Base-by-base conservation (phyloP, 148 eudicot genomes). In the Silene uniflora region DNA sequence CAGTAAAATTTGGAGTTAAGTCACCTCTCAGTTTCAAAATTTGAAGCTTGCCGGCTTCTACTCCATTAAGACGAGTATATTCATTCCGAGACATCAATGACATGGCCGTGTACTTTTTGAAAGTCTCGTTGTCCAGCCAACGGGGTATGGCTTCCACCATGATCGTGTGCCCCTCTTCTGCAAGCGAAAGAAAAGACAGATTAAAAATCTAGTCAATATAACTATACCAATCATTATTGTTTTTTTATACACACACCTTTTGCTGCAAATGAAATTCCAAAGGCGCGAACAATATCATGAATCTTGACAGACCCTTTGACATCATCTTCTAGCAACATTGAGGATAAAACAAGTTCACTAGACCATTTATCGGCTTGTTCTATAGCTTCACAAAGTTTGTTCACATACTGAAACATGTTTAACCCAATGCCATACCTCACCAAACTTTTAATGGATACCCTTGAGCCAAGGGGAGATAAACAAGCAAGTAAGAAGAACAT, bases 351-450 rank as follows among this genome's bases (percentile, higher is more conserved):
- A 35, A 77, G 74, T 11, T 69, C 61, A 8, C 27, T 18, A 5
- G 21, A 46, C 79, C 74, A 76, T 32, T 47, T 76, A 6, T 56
- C 21, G 10, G 79, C 79, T 61, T 42, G 69, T 8, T 60, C 64
- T 4, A 67, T 59, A 22, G 67, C 79, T 68, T 76, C 46, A 23
- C 9, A 35, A 39, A 76, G 73, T 29, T 22, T 55, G 32, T 76
- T 60, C 22, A 76, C 73, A 35, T 42, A 6, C 14, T 76, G 58
- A 39, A 76, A 39, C 71, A 69, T 21, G 13, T 67, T 65, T 44
- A 76, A 42, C 56, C 79, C 79, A 24, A 76, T 76, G 58, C 67
- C 79, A 59, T 56, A 76, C n/a, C 79, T 59, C 79, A 76, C 29
- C 67, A 68, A 27, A 21, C n/a, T 23, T 17, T 23, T 16, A 0